Base-by-base conservation (phyloP, 345 rosid genomes). In the Adansonia digitata region DNA sequence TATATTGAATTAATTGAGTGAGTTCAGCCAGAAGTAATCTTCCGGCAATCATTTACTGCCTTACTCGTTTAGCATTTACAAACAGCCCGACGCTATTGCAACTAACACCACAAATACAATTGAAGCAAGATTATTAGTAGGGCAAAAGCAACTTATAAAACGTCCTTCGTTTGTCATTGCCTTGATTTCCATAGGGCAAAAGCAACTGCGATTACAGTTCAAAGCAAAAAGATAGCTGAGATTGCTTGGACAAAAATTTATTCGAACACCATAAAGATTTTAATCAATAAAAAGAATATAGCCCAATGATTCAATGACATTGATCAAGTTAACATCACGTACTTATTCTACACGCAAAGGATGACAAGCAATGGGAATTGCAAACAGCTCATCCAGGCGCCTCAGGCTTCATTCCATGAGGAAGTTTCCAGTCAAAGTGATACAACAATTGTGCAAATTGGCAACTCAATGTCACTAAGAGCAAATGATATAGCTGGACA, bases 381-480 rank as follows among this genome's bases (percentile, higher is more conserved):
- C 64, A 59, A 59, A 59, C 65, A 29, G 15, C 65, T 60, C 40
- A 31, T 31, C 31, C 39, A 39, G 31, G 7, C 5, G 29, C 65
- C 15, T 60, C 20, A 1, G 40, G 39, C 40, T 60, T 60, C 40
- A 60, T 42, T 20, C 51, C 49, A 13, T 22, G 17, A 9, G 53
- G 49, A 24, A 42, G 71, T 27, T 67, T 67, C 53, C 53, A 67
- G 24, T 67, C 49, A 27, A 67, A 67, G n/a, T 67, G 71, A 35
- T 11, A 67, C 37, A 67, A 22, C 53, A 67, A 40, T 26, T 67
- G 49, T 20, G 71, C 71, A n/a, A 22, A 43, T 24, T 40, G 71
- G 35, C 51, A 67, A 46, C 49, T 24, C 5, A 43, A 67, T 67
- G 51, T 42, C 43, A 12, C 35, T 5, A 5, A 40, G 53, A 24